These are phyloP conservation scores for Tillandsia leiboldiana DNA, from an alignment of 176 grass and related monocot genomes.

Conservation along the genomic window DNA sequence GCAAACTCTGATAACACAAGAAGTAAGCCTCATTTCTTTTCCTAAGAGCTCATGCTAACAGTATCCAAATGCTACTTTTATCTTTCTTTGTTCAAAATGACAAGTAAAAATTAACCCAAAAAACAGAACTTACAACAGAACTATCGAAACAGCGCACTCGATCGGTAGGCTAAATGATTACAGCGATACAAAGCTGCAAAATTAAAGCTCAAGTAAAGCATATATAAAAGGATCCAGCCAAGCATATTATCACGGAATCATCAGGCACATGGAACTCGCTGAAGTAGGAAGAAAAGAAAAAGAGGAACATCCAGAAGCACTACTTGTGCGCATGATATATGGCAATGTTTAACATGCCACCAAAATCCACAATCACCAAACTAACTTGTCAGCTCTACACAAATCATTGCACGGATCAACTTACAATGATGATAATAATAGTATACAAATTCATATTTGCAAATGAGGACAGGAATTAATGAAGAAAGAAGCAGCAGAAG, in stretches of 20 bases:
- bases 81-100: too few relatives aligned
- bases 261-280: not conserved
- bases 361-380: not conserved
- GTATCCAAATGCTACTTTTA: not conserved
- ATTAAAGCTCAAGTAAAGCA: too few relatives aligned
- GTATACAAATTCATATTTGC: too few relatives aligned
- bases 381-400: not conserved
- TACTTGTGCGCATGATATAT: not conserved
- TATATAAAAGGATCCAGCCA: too few relatives aligned
- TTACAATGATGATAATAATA: too few relatives aligned
- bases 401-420: not conserved
- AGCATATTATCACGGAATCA: too few relatives aligned
- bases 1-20: not conserved
- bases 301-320: not conserved
- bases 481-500: not conserved
- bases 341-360: not conserved
- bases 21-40: not conserved
- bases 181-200: too few relatives aligned
- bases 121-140: too few relatives aligned
- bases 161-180: too few relatives aligned
- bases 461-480: not conserved
- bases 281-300: not conserved
- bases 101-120: too few relatives aligned
- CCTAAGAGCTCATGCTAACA: not conserved
- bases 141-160: too few relatives aligned